phyloP scores from a whole-genome alignment of 176 grass and related monocot species.

The Dactylis glomerata region DNA sequence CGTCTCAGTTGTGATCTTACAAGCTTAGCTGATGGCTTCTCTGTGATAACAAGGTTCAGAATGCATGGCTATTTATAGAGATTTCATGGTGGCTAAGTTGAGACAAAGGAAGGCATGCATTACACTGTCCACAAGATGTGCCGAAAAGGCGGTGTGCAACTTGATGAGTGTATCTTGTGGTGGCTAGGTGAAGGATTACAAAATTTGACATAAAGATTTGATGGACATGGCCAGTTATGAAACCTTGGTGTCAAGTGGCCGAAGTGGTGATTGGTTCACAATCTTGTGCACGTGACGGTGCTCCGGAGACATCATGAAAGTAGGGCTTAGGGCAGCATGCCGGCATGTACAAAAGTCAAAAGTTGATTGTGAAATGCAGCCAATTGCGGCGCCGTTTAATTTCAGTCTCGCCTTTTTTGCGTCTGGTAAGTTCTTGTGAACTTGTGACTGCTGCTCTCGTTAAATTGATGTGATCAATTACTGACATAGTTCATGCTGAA shows the following conservation, averaged over 20 bases:
- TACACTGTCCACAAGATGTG: conserved; percentile 25
- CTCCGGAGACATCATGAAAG: conserved; percentile 4
- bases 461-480: background rate
- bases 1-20: background rate
- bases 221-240: background rate
- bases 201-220: conserved; percentile 28
- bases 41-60: background rate
- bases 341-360: conserved; percentile 3
- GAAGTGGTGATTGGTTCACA: background rate
- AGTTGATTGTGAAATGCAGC: conserved; percentile 25
- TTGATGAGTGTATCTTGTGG: conserved; percentile 36
- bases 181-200: background rate
- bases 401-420: background rate
- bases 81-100: background rate
- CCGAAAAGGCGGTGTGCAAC: conserved; percentile 37
- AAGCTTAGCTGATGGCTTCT: background rate
- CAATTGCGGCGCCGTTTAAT: conserved; percentile 12
- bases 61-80: conserved; percentile 45
- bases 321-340: background rate
- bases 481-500: background rate
- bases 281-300: conserved; percentile 32
- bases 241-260: conserved; percentile 31
- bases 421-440: background rate
- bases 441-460: background rate
- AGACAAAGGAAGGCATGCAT: background rate